These are phyloP conservation scores for Zancudomyces culisetae DNA, from an alignment of 371 early-diverging fungal genomes.

Conservation along the genomic window DNA sequence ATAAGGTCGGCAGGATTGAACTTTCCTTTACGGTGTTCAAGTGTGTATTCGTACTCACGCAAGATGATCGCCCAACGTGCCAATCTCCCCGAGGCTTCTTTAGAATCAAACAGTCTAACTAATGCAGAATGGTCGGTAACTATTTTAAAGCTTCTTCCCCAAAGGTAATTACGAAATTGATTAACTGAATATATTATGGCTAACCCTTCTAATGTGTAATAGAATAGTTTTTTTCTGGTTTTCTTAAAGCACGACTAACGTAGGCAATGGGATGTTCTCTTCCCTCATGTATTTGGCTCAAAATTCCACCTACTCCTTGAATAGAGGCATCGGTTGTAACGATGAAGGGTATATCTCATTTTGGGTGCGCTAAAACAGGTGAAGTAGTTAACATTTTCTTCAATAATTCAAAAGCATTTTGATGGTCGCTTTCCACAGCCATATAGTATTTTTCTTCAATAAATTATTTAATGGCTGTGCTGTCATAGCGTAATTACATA, in stretches of 20 bases:
- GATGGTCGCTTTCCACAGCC: background rate
- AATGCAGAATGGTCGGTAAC: constrained; percentile 3
- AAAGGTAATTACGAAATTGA: constrained; percentile 1
- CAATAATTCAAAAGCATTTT: background rate
- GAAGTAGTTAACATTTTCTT: background rate
- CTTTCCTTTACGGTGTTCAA: background rate
- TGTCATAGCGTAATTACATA: constrained; percentile 9
- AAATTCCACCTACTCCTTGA: constrained; percentile 1
- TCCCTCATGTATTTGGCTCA: constrained; percentile 1
- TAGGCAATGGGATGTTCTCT: constrained; percentile 3
- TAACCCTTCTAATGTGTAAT: constrained; percentile 1
- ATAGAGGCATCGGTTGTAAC: constrained; percentile 3
- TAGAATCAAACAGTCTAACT: background rate
- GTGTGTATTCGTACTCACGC: background rate
- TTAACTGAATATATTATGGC: constrained; percentile 1
- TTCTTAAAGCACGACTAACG: background rate
- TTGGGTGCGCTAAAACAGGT: constrained; percentile 3
- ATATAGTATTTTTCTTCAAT: background rate
- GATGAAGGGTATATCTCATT: background rate
- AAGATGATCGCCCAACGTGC: constrained; percentile 1
- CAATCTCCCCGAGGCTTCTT: constrained; percentile 1
- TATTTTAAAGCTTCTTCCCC: constrained; percentile 2
- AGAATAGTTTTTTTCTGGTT: constrained; percentile 1
- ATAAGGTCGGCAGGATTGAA: constrained; percentile 2
- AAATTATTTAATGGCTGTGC: constrained; percentile 11